phyloP scores from a whole-genome alignment of 805 yeast genomes.

The Lachancea meyersii region DNA sequence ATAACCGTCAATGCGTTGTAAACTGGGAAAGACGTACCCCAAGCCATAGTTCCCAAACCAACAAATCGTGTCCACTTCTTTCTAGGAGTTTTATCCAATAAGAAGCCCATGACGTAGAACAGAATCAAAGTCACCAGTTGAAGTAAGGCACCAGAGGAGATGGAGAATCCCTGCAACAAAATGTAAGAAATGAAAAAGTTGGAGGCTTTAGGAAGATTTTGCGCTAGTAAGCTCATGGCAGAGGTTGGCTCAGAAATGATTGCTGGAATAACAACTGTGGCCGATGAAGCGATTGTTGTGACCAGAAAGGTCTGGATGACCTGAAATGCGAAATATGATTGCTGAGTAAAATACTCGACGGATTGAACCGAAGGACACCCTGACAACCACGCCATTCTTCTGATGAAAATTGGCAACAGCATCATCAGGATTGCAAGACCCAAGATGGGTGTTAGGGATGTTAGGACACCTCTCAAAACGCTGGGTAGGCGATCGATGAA shows the following conservation, averaged over 20 bases:
- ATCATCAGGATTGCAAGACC: conserved; percentile 61
- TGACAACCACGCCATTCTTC: conserved; percentile 52
- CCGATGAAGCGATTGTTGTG: conserved; percentile 65
- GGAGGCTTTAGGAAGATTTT: conserved; percentile 65
- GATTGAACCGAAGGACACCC: conserved; percentile 54
- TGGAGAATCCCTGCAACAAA: conserved; percentile 60
- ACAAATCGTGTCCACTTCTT: conserved; percentile 59
- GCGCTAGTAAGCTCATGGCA: conserved; percentile 55
- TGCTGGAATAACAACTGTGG: conserved; percentile 58
- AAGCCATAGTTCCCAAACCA: conserved; percentile 45
- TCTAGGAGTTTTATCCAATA: conserved; percentile 60
- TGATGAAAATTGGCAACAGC: conserved; percentile 57
- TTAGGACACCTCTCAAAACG: conserved; percentile 52
- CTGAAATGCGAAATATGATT: conserved; percentile 62
- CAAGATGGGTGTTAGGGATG: conserved; percentile 64
- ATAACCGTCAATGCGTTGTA: conserved; percentile 68
- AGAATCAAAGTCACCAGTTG: conserved; percentile 55
- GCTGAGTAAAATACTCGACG: conserved; percentile 60
- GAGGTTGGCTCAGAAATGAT: conserved; percentile 53
- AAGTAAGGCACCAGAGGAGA: conserved; percentile 58
- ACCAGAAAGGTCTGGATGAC: conserved; percentile 67
- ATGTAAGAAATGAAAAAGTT: conserved; percentile 67
- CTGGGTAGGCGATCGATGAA: conserved; percentile 54
- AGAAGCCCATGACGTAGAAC: conserved; percentile 50
- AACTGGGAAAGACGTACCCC: conserved; percentile 78